Evolutionary conservation across 768 basidiomycete genomes (phyloP).

Genomic region (Cyclocybe cylindracea): DNA sequence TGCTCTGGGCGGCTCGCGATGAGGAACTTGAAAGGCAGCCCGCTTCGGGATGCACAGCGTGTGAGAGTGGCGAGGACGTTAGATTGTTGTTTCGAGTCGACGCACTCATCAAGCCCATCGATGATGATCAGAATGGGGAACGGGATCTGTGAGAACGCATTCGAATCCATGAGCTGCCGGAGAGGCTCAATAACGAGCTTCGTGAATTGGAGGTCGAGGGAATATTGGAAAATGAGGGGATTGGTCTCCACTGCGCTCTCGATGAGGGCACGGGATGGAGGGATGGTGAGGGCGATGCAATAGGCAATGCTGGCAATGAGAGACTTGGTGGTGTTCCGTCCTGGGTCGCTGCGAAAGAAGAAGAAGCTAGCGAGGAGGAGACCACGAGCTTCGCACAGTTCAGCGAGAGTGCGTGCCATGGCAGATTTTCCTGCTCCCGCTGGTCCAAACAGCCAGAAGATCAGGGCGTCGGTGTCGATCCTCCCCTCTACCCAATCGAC

Average conservation of each 20-base stretch:
- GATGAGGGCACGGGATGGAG: neutral
- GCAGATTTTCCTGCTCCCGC: conserved; percentile 19
- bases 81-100: neutral
- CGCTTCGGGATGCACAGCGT: neutral
- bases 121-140: conserved; percentile 9
- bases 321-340: conserved; percentile 1
- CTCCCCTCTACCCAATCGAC: conserved; percentile 7
- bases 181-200: conserved; percentile 12
- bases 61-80: neutral
- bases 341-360: conserved; percentile 6
- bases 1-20: conserved; percentile 16
- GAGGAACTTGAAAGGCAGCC: conserved; percentile 7
- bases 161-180: neutral
- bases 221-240: conserved; percentile 7
- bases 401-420: conserved; percentile 10
- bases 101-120: conserved; percentile 18
- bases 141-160: too few species aligned
- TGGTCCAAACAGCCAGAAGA: conserved; percentile 17
- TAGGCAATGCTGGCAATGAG: conserved; percentile 16
- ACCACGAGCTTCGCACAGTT: neutral
- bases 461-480: neutral
- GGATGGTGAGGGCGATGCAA: conserved; percentile 4
- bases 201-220: conserved; percentile 8
- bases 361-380: conserved; percentile 11
- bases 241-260: conserved; percentile 5